Evolutionary conservation across 2,329 filamentous ascomycete species (phyloP).

Genomic region (Ascochyta viciae-villosae): DNA sequence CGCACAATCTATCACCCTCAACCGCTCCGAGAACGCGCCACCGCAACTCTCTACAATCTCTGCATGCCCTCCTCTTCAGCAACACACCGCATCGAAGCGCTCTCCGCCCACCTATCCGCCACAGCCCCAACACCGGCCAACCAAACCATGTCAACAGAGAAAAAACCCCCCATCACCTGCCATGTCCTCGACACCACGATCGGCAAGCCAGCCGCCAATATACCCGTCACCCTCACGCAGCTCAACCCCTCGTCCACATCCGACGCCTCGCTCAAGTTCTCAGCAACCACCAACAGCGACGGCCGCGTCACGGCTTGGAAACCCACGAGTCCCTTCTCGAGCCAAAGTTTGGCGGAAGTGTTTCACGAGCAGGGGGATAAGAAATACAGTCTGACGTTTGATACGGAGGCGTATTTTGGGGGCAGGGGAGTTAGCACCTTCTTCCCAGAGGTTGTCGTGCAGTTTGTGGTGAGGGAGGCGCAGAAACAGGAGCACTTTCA

Average conservation of each 20-base stretch:
- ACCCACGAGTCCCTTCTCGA: slow-evolving; percentile 55
- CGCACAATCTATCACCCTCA: background rate
- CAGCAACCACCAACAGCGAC: slow-evolving; percentile 75
- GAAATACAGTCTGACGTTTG: slow-evolving; percentile 74
- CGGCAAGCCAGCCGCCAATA: slow-evolving; percentile 70
- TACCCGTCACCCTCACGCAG: slow-evolving; percentile 71
- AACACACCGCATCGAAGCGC: slow-evolving; percentile 29
- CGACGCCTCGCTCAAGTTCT: slow-evolving; percentile 61
- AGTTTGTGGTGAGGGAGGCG: slow-evolving; percentile 57
- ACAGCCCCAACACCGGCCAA: slow-evolving; percentile 10
- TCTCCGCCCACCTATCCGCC: slow-evolving; percentile 18
- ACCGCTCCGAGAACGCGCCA: background rate
- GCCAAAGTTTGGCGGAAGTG: slow-evolving; percentile 49
- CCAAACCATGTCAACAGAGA: slow-evolving; percentile 28
- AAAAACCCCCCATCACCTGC: slow-evolving; percentile 73
- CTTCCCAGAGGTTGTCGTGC: slow-evolving; percentile 64
- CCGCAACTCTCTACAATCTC: background rate
- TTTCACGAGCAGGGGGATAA: slow-evolving; percentile 53
- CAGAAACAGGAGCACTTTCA: slow-evolving; percentile 72
- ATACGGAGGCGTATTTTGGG: slow-evolving; percentile 75
- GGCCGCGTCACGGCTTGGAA: slow-evolving; percentile 76
- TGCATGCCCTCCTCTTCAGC: slow-evolving; percentile 29
- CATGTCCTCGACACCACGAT: slow-evolving; percentile 84
- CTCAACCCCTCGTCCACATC: slow-evolving; percentile 44
- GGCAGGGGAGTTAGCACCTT: slow-evolving; percentile 61